phyloP scores from a whole-genome alignment of 352 stramenopile species.

The Stephanocyclus meneghinianus region DNA sequence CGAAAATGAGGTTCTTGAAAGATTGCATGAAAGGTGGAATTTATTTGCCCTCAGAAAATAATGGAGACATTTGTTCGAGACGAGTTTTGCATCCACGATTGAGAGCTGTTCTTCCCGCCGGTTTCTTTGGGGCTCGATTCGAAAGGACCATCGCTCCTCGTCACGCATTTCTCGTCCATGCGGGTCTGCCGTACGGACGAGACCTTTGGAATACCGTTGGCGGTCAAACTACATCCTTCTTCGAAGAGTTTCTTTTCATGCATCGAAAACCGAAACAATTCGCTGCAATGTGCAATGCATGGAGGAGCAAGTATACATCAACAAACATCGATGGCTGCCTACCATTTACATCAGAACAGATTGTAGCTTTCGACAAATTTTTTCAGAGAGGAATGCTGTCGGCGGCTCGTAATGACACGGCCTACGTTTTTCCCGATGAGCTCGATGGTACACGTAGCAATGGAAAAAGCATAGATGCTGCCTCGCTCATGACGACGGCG shows the following conservation, averaged over 20 bases:
- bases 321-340: slow-evolving; percentile 14
- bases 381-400: slow-evolving; percentile 71
- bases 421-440: slow-evolving; percentile 23
- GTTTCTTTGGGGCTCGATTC: slow-evolving; percentile 70
- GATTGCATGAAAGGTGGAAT: slow-evolving; percentile 48
- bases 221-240: slow-evolving; percentile 13
- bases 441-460: neutral
- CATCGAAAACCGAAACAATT: slow-evolving; percentile 71
- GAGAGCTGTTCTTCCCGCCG: slow-evolving; percentile 29
- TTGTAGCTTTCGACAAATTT: slow-evolving; percentile 72
- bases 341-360: slow-evolving; percentile 62
- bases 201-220: slow-evolving; percentile 24
- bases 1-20: slow-evolving; percentile 75
- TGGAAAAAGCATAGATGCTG: neutral
- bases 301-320: slow-evolving; percentile 39
- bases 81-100: slow-evolving; percentile 21
- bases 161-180: slow-evolving; percentile 77
- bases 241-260: slow-evolving; percentile 63
- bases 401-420: slow-evolving; percentile 60
- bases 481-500: slow-evolving; percentile 49
- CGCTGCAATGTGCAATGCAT: slow-evolving; percentile 69
- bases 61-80: neutral
- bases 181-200: slow-evolving; percentile 54
- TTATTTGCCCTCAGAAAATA: neutral
- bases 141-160: slow-evolving; percentile 70